A percentile compares a stretch with the other conserved stretches of the same genome.
phyloP scores from a whole-genome alignment of 768 basidiomycete species.

The Tulasnella sp. region DNA sequence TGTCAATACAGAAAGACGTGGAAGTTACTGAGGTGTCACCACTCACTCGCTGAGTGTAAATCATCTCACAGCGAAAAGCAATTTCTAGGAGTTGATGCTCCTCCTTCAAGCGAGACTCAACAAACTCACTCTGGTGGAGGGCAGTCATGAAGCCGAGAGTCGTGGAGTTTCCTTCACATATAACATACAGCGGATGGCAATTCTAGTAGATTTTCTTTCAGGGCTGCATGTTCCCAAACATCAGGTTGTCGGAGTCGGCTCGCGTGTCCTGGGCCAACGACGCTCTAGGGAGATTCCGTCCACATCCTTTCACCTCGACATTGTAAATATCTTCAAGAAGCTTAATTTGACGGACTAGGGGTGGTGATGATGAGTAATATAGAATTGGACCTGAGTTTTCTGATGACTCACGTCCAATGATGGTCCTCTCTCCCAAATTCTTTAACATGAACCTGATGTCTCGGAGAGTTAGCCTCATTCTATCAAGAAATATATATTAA shows the following conservation, averaged over 20 bases:
- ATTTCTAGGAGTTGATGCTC: too few relatives aligned
- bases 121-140: too few relatives aligned
- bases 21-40: too few relatives aligned
- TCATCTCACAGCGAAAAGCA: too few relatives aligned
- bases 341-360: neutral
- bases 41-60: too few relatives aligned
- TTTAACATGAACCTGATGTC: slow-evolving; percentile 13
- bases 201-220: neutral
- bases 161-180: too few relatives aligned
- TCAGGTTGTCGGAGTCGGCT: neutral
- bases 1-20: too few relatives aligned
- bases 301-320: slow-evolving; percentile 1
- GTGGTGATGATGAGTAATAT: neutral
- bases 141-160: too few relatives aligned
- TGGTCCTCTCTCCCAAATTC: slow-evolving; percentile 17
- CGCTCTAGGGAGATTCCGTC: neutral
- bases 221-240: neutral
- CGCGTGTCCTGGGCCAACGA: neutral
- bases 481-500: neutral
- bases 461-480: neutral
- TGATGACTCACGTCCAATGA: slow-evolving; percentile 1
- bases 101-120: too few relatives aligned
- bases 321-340: slow-evolving; percentile 2
- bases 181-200: too few relatives aligned
- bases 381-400: too few relatives aligned